These are phyloP conservation scores for Escallonia herrerae DNA, from an alignment of 129 eudicot genomes.

Conservation along the genomic window DNA sequence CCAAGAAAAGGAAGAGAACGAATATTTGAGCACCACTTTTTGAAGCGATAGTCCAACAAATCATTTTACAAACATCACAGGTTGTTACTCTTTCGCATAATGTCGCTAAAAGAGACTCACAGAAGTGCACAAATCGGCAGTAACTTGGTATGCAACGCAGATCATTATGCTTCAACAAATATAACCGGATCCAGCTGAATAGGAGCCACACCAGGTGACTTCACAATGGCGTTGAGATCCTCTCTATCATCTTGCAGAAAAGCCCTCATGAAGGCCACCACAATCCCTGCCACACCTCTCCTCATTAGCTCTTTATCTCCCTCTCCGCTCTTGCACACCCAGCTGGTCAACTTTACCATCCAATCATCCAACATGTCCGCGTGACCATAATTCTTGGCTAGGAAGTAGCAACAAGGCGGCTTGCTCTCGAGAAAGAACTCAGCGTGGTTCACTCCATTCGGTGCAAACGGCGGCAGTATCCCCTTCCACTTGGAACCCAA, in stretches of 20 bases:
- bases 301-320: slow-evolving; percentile 26
- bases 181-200: slow-evolving; percentile 37
- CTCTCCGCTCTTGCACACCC: slow-evolving; percentile 13
- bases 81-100: too few relatives aligned
- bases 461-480: slow-evolving; percentile 23
- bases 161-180: neutral
- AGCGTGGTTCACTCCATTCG: slow-evolving; percentile 28
- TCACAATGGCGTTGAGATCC: slow-evolving; percentile 17
- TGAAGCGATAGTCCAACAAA: too few relatives aligned
- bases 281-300: slow-evolving; percentile 33
- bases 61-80: too few relatives aligned
- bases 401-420: slow-evolving; percentile 28
- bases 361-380: slow-evolving; percentile 29
- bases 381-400: slow-evolving; percentile 37
- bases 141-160: too few relatives aligned
- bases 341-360: slow-evolving; percentile 5
- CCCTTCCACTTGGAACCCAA: slow-evolving; percentile 16
- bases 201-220: slow-evolving; percentile 23
- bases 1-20: too few relatives aligned
- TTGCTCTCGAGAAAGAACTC: slow-evolving; percentile 42
- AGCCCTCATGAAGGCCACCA: slow-evolving; percentile 34
- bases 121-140: neutral
- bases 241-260: slow-evolving; percentile 16
- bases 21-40: too few relatives aligned
- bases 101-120: too few relatives aligned